A percentile compares a stretch with the other conserved stretches of the same genome.
Conservation (phyloP, 805 yeast species). For the Scheffersomyces spartinae region DNA sequence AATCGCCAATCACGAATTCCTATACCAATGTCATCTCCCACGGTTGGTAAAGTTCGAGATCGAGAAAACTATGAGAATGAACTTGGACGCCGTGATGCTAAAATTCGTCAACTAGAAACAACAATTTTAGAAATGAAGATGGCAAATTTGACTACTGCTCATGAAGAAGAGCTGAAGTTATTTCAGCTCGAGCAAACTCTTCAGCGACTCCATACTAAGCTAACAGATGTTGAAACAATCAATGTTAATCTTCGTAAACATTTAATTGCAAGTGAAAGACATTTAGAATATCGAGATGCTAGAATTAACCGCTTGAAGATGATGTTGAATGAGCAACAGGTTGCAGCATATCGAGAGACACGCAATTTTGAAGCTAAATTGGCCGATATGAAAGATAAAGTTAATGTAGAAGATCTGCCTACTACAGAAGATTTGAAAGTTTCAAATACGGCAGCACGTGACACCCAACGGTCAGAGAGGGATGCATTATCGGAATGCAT, state of each 20-base stretch:
- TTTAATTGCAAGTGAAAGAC: slow-evolving; percentile 25
- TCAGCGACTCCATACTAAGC: slow-evolving; percentile 21
- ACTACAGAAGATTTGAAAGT: neutral
- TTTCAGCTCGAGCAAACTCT: slow-evolving; percentile 25
- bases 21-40: too few species aligned
- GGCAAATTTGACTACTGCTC: slow-evolving; percentile 16
- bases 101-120: slow-evolving; percentile 20
- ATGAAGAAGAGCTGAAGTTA: slow-evolving; percentile 28
- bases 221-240: slow-evolving; percentile 27
- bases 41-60: too few species aligned
- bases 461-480: neutral
- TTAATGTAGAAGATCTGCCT: slow-evolving; percentile 1
- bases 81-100: slow-evolving; percentile 15
- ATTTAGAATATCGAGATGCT: slow-evolving; percentile 26
- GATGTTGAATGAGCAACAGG: slow-evolving; percentile 23
- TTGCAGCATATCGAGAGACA: slow-evolving; percentile 20
- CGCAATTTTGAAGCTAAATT: slow-evolving; percentile 20
- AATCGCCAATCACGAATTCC: too few species aligned
- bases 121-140: slow-evolving; percentile 17
- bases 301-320: slow-evolving; percentile 21
- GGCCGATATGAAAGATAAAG: slow-evolving; percentile 5
- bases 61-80: too few species aligned
- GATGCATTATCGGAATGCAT: too few species aligned
- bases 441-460: slow-evolving; percentile 1
- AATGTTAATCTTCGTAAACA: slow-evolving; percentile 28